Percentiles rank a stretch among this genome's conserved stretches.
These are phyloP conservation scores for Artemisia argyi DNA, from an alignment of 129 eudicot genomes.

Conservation along the genomic window DNA sequence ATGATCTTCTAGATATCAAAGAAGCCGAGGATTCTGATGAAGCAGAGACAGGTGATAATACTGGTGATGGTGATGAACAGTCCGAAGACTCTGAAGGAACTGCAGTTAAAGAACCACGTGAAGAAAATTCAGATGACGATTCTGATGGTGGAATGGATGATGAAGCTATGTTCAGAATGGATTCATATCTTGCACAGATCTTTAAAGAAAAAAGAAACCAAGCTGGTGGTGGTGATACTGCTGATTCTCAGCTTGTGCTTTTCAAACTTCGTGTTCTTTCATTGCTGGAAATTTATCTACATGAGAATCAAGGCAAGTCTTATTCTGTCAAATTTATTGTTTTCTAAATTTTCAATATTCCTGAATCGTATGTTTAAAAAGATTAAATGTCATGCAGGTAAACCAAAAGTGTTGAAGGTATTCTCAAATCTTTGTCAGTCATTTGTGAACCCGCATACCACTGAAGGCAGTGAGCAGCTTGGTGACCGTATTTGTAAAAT, in stretches of 20 bases:
- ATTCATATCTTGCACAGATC: constrained; percentile 72
- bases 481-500: constrained; percentile 92
- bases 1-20: constrained; percentile 75
- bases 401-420: constrained; percentile 64
- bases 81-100: constrained; percentile 70
- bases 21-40: constrained; percentile 93
- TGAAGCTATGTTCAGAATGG: constrained; percentile 94
- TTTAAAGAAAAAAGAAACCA: constrained; percentile 77
- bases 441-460: constrained; percentile 75
- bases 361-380: constrained; percentile 1
- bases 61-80: constrained; percentile 65
- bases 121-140: constrained; percentile 64
- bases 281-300: constrained; percentile 80
- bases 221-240: constrained; percentile 77
- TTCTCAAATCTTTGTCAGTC: constrained; percentile 81
- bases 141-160: constrained; percentile 95
- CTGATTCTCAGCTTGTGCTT: constrained; percentile 93
- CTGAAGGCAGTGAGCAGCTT: constrained; percentile 88
- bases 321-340: neutral
- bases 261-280: constrained; percentile 96
- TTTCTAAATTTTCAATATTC: neutral
- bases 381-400: constrained; percentile 46
- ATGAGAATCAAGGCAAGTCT: constrained; percentile 79
- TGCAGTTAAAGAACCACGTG: constrained; percentile 46
- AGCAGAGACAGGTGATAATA: constrained; percentile 72